Evolutionary conservation across 306 rosid genomes (phyloP).

Genomic region (Quercus engelmannii): DNA sequence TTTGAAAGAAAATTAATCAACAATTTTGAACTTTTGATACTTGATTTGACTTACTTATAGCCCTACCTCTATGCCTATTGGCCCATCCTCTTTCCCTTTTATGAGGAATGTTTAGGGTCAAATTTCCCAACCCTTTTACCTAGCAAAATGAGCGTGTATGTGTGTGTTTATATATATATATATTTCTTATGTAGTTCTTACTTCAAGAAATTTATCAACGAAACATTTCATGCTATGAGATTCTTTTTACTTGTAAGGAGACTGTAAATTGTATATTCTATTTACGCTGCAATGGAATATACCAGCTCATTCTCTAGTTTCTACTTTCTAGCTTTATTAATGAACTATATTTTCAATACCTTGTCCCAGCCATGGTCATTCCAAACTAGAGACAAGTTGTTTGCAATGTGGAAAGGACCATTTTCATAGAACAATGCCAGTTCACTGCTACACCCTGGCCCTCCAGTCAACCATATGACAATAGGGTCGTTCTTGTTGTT

Average conservation of each 20-base stretch:
- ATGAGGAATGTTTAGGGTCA: too few species aligned
- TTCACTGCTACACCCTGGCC: slow-evolving; percentile 97
- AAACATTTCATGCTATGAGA: neutral
- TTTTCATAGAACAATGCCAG: slow-evolving; percentile 87
- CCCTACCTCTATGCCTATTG: too few species aligned
- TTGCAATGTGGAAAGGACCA: slow-evolving; percentile 78
- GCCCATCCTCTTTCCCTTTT: too few species aligned
- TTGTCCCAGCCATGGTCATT: slow-evolving; percentile 90
- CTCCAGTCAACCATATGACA: slow-evolving; percentile 92
- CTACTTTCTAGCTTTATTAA: too few species aligned
- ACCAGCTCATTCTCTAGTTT: neutral
- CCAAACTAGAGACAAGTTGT: slow-evolving; percentile 72
- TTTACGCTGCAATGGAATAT: neutral
- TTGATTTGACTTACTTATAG: too few species aligned
- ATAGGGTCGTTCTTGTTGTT: slow-evolving; percentile 55
- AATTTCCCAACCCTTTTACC: too few species aligned
- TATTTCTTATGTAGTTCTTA: too few species aligned
- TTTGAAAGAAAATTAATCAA: too few species aligned
- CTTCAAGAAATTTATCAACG: neutral
- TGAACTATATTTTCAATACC: slow-evolving; percentile 25
- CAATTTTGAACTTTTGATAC: too few species aligned
- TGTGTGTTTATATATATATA: too few species aligned
- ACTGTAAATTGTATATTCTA: neutral
- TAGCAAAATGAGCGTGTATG: too few species aligned
- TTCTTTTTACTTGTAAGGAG: neutral